phyloP scores from a whole-genome alignment of 768 basidiomycete genomes.

The Xerocomus brunneocitrinus region DNA sequence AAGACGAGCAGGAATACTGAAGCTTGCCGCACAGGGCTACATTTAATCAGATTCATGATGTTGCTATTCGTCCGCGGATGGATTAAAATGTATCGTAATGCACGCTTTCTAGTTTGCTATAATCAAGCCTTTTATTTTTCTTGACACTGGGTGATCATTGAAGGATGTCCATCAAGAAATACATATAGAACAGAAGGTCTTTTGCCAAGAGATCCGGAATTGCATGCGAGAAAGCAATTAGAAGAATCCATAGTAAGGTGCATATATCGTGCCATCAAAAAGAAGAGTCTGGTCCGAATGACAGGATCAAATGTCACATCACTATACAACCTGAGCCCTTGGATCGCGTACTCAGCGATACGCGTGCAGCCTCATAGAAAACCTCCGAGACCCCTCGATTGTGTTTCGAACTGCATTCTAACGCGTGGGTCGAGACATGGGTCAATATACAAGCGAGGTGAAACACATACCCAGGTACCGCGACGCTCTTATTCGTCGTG shows the following conservation, averaged over 20 bases:
- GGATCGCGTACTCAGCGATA: conserved; percentile 71
- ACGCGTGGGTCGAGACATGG: neutral
- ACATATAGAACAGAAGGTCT: conserved; percentile 4
- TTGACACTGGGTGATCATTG: neutral
- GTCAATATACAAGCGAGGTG: neutral
- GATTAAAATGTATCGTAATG: conserved; percentile 25
- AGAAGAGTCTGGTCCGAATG: neutral
- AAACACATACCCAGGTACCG: conserved; percentile 79
- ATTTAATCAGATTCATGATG: conserved; percentile 25
- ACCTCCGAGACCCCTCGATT: conserved; percentile 93
- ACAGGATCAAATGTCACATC: conserved; percentile 40
- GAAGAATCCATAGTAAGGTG: conserved; percentile 17
- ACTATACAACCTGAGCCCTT: conserved; percentile 62
- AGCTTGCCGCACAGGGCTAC: conserved; percentile 43
- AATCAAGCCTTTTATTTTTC: conserved; percentile 19
- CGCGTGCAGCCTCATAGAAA: conserved; percentile 86
- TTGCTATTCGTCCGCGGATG: neutral
- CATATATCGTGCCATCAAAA: conserved; percentile 7
- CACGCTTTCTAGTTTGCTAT: conserved; percentile 20
- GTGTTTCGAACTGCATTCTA: conserved; percentile 97
- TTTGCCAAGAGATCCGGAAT: neutral
- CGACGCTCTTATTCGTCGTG: conserved; percentile 85
- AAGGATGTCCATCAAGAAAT: conserved; percentile 11
- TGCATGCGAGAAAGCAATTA: conserved; percentile 17
- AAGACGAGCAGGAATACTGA: conserved; percentile 4